Base-by-base conservation (phyloP, 345 rosid species). In the Eutrema yunnanense region DNA sequence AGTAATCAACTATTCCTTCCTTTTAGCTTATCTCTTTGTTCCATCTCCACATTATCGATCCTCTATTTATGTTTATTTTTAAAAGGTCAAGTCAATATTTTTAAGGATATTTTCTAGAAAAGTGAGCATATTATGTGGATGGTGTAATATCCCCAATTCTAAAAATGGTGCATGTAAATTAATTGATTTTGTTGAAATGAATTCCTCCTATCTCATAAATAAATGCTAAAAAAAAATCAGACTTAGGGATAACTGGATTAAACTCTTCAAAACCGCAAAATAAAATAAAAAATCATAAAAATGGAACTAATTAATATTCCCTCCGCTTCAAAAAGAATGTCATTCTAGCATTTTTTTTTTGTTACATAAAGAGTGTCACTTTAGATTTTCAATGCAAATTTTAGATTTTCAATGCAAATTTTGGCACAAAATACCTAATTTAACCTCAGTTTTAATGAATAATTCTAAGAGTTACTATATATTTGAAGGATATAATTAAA, bases 11-110 rank as follows among this genome's bases (percentile, higher is more conserved):
- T 48, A 50, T 26, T 68, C 46, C 37, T 27, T 61, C 61, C n/a
- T 43, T 43, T 44, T 26, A 53, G 74, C 79, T 68, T 75, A 75
- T 69, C 74, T 75, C 42, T 69, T 69, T 73, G 1, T 65, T 68
- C 60, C 2, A 42, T 65, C 10, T 65, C 27, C 33, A 14, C 42
- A 47, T 46, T 14, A 73, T 73, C 71, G 32, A 26, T 10, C 16
- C 16, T 16, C 16, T 16, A 16, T 63, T 38, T 55, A 56, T 36
- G 0, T 16, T 16, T 16, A 16, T 16, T 16, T 16, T 16, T 16
- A 16, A 16, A 16, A 16, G 16, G 16, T 16, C 56, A 47, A 73
- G 70, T 73, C 64, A 73, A 63, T 60, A 27, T 27, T 30, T 16
- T 37, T 22, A 47, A 42, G 38, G 53, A 72, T 62, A 62, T 52